These are phyloP conservation scores for Arthrinium puccinioides DNA, from an alignment of 2,329 filamentous ascomycete genomes.

Conservation along the genomic window DNA sequence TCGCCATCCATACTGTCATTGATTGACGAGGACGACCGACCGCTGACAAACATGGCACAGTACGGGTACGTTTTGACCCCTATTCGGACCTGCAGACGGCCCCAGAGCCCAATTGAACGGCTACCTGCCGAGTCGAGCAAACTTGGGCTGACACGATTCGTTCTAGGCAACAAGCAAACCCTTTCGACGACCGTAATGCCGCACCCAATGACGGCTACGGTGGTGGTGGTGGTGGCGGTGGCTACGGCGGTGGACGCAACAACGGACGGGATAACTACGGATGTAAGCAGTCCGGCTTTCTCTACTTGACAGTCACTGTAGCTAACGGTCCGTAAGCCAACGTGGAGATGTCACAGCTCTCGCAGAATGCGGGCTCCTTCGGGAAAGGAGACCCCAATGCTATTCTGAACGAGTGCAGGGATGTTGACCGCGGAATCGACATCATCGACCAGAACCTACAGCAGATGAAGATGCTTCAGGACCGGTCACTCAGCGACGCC, in stretches of 20 bases:
- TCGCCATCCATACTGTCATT: conserved; percentile 3
- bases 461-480: conserved; percentile 64
- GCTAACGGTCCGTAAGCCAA: conserved; percentile 28
- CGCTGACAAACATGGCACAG: conserved; percentile 37
- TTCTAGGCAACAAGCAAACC: conserved; percentile 43
- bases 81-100: no score
- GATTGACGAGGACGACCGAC: conserved; percentile 8
- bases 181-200: conserved; percentile 49
- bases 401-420: conserved; percentile 77
- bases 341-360: conserved; percentile 66
- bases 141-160: no score
- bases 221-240: conserved; percentile 18
- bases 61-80: conserved; percentile 45
- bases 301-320: neutral
- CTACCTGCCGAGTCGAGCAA: no score
- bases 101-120: no score
- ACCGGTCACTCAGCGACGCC: conserved; percentile 65
- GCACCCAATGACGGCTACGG: conserved; percentile 3
- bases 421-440: conserved; percentile 71
- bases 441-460: conserved; percentile 66
- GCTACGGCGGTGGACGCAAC: conserved; percentile 24
- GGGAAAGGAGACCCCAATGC: conserved; percentile 57
- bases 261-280: conserved; percentile 25
- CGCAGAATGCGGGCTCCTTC: conserved; percentile 41
- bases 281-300: conserved; percentile 21